Evolutionary conservation across 768 basidiomycete species (phyloP).

Genomic region (Mrakia blollopis): DNA sequence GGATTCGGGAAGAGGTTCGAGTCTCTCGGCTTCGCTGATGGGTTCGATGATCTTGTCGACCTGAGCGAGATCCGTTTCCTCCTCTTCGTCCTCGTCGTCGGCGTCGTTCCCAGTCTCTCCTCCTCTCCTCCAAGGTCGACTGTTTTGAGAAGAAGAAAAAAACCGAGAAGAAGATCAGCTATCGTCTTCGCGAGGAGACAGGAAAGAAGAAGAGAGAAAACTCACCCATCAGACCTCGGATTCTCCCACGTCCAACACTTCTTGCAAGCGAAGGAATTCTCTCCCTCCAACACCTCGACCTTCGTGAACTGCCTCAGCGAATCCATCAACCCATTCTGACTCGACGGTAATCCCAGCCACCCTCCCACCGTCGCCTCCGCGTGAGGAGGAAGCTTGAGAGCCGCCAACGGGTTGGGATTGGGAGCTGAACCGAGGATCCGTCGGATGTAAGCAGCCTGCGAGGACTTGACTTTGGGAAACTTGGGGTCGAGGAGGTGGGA

Average conservation of each 20-base stretch:
- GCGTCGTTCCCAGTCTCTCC: conserved; percentile 37
- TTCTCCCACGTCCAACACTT: conserved; percentile 84
- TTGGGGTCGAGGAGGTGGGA: conserved; percentile 1
- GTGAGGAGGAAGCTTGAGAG: conserved; percentile 11
- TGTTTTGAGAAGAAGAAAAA: background rate
- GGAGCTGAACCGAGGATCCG: conserved; percentile 41
- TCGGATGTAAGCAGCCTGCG: conserved; percentile 45
- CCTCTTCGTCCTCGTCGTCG: conserved; percentile 33
- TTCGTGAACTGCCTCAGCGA: conserved; percentile 81
- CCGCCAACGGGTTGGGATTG: conserved; percentile 1
- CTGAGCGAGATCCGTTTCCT: conserved; percentile 1
- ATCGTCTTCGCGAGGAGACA: background rate
- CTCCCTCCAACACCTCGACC: conserved; percentile 88
- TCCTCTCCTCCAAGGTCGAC: conserved; percentile 36
- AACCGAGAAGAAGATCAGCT: background rate
- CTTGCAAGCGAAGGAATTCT: conserved; percentile 89
- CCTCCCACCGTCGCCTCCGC: conserved; percentile 5
- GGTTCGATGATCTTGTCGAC: conserved; percentile 2
- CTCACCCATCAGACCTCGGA: conserved; percentile 38
- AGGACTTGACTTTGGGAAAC: conserved; percentile 33
- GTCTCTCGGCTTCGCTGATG: background rate
- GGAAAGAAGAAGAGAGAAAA: background rate
- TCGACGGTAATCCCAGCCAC: conserved; percentile 20
- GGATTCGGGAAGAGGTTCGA: background rate
- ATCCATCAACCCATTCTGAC: conserved; percentile 50